Evolutionary conservation across 129 eudicot species (phyloP).

Genomic region (Lonicera japonica): DNA sequence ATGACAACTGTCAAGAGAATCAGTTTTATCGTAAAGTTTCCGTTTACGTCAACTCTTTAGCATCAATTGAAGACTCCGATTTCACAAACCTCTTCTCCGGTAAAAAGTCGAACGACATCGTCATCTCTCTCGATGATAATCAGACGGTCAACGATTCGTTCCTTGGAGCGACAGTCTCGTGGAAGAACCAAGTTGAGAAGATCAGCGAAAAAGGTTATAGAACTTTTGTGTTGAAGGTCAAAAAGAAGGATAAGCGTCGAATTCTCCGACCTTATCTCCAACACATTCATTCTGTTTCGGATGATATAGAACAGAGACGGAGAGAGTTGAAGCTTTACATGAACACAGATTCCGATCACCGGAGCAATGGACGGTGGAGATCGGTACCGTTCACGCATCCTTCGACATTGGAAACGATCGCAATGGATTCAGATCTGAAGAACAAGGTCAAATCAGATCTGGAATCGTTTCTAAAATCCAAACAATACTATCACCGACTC

Average conservation of each 20-base stretch:
- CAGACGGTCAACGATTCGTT: slow-evolving; percentile 48
- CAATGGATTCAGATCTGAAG: slow-evolving; percentile 37
- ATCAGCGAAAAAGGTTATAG: not conserved
- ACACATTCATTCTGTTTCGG: slow-evolving; percentile 35
- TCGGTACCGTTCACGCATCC: slow-evolving; percentile 41
- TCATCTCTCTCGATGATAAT: slow-evolving; percentile 40
- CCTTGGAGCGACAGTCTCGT: slow-evolving; percentile 54
- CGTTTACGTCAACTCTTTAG: slow-evolving; percentile 58
- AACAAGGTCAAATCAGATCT: slow-evolving; percentile 23
- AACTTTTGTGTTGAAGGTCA: slow-evolving; percentile 24
- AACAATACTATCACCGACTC: slow-evolving; percentile 30
- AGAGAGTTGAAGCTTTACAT: slow-evolving; percentile 21
- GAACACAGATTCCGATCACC: not conserved
- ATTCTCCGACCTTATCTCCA: slow-evolving; percentile 41
- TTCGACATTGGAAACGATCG: slow-evolving; percentile 35
- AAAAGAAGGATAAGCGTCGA: slow-evolving; percentile 34
- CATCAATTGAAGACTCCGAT: slow-evolving; percentile 72
- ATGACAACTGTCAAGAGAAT: slow-evolving; percentile 54
- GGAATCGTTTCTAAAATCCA: slow-evolving; percentile 27
- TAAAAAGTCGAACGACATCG: slow-evolving; percentile 40
- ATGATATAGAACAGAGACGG: slow-evolving; percentile 30
- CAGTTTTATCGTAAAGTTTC: slow-evolving; percentile 43
- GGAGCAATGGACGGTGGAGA: slow-evolving; percentile 25
- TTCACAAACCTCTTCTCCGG: slow-evolving; percentile 57
- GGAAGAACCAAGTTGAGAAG: slow-evolving; percentile 37